A percentile compares a stretch with the other conserved stretches of the same genome.
Evolutionary conservation across 495 filamentous ascomycete species (phyloP).

Genomic region (Trichoderma orchidacearum): DNA sequence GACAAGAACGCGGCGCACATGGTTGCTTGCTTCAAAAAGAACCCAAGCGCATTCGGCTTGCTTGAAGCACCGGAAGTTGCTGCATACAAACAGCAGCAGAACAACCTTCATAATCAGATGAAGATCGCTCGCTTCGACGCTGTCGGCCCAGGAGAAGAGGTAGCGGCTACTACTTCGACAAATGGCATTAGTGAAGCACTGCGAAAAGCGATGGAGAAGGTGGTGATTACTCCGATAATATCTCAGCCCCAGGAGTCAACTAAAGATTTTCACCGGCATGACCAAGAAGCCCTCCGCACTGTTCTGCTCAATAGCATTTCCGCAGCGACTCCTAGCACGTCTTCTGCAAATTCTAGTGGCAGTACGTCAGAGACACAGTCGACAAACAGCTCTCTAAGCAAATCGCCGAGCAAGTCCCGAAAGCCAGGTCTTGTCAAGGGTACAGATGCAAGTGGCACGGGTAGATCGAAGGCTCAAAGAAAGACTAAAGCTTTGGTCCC

Average conservation of each 20-base stretch:
- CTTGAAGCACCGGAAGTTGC: not conserved
- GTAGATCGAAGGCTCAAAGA: too few species aligned
- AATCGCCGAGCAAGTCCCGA: too few species aligned
- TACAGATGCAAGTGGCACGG: too few species aligned
- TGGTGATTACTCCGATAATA: not conserved
- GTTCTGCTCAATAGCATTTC: not conserved
- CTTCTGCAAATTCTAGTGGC: not conserved
- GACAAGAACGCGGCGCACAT: not conserved
- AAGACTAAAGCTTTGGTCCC: too few species aligned
- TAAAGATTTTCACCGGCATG: not conserved
- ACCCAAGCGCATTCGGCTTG: not conserved
- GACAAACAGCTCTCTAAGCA: too few species aligned
- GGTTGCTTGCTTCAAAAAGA: not conserved
- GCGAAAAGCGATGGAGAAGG: not conserved
- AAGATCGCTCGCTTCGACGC: not conserved
- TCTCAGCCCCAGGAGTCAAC: not conserved
- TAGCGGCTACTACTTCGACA: not conserved
- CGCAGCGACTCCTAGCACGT: not conserved
- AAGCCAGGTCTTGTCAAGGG: too few species aligned
- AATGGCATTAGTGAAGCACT: not conserved
- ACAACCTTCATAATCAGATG: not conserved
- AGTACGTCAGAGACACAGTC: too few species aligned
- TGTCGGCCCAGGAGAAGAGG: not conserved
- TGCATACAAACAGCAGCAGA: not conserved
- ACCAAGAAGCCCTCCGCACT: not conserved